These are phyloP conservation scores for Fusarium protoensiforme DNA, from an alignment of 2,329 filamentous ascomycete species.

Conservation along the genomic window DNA sequence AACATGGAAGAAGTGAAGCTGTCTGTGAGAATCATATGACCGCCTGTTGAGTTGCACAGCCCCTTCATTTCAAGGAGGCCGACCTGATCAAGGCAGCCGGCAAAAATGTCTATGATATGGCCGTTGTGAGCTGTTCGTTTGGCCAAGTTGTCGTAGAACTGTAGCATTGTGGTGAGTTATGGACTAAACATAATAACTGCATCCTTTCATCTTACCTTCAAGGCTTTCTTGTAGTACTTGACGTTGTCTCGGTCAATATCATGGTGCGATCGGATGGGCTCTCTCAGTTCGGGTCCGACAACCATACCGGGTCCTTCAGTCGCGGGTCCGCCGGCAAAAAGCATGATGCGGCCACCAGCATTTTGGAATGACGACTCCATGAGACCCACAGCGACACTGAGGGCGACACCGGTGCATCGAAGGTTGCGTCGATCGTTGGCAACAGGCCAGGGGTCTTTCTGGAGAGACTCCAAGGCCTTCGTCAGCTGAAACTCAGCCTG, in stretches of 20 bases:
- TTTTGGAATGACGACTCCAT: conserved; percentile 97
- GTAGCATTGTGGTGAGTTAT: conserved; percentile 41
- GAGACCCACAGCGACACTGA: conserved; percentile 92
- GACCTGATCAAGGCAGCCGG: conserved; percentile 96
- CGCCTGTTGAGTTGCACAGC: conserved; percentile 93
- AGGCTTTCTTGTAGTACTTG: conserved; percentile 99
- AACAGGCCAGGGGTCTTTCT: conserved; percentile 98
- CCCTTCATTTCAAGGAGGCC: conserved; percentile 98
- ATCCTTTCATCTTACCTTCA: conserved; percentile 74
- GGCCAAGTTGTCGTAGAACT: conserved; percentile 95
- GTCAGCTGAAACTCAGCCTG: conserved; percentile 98
- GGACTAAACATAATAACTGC: background rate
- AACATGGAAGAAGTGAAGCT: conserved; percentile 99
- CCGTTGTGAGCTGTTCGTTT: conserved; percentile 97
- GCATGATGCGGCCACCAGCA: conserved; percentile 93
- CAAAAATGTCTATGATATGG: conserved; percentile 97
- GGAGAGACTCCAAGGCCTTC: conserved; percentile 92
- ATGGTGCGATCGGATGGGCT: conserved; percentile 97
- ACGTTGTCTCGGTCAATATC: conserved; percentile 99
- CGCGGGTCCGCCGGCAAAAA: conserved; percentile 93
- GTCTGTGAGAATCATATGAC: conserved; percentile 98
- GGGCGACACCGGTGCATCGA: conserved; percentile 94
- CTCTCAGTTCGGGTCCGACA: conserved; percentile 92
- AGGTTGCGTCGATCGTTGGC: conserved; percentile 91
- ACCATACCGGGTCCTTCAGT: conserved; percentile 98